These are phyloP conservation scores for Tephrocybe sp. DNA, from an alignment of 768 basidiomycete genomes.

Conservation along the genomic window DNA sequence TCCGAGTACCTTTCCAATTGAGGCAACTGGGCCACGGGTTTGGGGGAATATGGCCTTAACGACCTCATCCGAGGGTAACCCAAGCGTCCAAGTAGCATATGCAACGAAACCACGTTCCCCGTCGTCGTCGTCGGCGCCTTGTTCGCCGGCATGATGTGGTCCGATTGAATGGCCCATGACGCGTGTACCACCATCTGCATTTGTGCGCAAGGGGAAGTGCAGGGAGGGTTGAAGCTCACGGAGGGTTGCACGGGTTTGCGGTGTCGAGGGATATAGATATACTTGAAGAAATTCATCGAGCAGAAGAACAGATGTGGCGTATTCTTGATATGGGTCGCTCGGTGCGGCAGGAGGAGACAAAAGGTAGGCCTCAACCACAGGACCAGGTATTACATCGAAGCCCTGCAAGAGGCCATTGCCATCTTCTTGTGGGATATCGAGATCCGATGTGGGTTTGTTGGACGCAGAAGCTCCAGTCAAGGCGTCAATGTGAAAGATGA, in stretches of 20 bases:
- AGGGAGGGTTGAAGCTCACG: constrained; percentile 41
- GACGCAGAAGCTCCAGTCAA: constrained; percentile 68
- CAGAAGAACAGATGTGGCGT: constrained; percentile 55
- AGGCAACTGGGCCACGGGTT: constrained; percentile 60
- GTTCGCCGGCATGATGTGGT: constrained; percentile 39
- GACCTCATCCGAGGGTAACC: constrained; percentile 55
- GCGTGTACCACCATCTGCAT: constrained; percentile 33
- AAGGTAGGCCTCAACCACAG: constrained; percentile 58
- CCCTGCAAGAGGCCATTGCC: constrained; percentile 51
- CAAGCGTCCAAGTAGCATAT: constrained; percentile 65
- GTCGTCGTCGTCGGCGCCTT: constrained; percentile 23
- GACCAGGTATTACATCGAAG: constrained; percentile 58
- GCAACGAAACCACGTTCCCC: constrained; percentile 44
- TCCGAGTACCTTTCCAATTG: constrained; percentile 81
- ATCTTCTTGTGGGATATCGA: constrained; percentile 24
- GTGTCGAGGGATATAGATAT: constrained; percentile 66
- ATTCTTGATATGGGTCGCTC: constrained; percentile 30
- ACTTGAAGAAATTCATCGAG: constrained; percentile 79
- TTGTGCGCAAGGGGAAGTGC: constrained; percentile 57
- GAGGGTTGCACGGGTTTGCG: constrained; percentile 43
- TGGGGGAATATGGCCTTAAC: constrained; percentile 54
- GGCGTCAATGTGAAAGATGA: constrained; percentile 75
- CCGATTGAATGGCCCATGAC: constrained; percentile 27
- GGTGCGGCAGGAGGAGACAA: constrained; percentile 9
- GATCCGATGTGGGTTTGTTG: neutral